A percentile compares a stretch with the other conserved stretches of the same genome.
Conservation (phyloP, 2,329 filamentous ascomycete species). For the Penicillium sp. region DNA sequence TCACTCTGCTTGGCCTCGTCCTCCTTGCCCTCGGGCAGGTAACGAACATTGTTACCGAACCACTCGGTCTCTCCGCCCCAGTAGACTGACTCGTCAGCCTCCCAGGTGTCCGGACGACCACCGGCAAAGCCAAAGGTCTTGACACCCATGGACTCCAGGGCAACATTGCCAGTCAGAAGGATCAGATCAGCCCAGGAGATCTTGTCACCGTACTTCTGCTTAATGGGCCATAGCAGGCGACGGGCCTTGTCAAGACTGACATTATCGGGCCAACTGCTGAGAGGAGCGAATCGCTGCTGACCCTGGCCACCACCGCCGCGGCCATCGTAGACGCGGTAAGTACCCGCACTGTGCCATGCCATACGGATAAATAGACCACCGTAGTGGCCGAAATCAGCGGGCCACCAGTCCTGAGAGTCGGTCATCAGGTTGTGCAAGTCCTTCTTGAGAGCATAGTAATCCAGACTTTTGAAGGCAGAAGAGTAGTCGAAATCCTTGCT, state of each 20-base stretch:
- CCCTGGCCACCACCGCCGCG: slow-evolving; percentile 69
- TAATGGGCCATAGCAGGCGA: slow-evolving; percentile 73
- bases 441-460: slow-evolving; percentile 68
- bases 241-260: slow-evolving; percentile 74
- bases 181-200: slow-evolving; percentile 75
- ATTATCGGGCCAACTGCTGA: slow-evolving; percentile 81
- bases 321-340: slow-evolving; percentile 70
- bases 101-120: slow-evolving; percentile 68
- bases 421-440: slow-evolving; percentile 69
- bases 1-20: slow-evolving; percentile 41
- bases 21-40: slow-evolving; percentile 48
- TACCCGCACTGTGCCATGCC: slow-evolving; percentile 77
- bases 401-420: slow-evolving; percentile 76
- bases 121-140: slow-evolving; percentile 69
- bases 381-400: slow-evolving; percentile 76
- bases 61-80: slow-evolving; percentile 73
- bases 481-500: slow-evolving; percentile 66
- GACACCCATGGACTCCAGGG: slow-evolving; percentile 71
- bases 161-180: slow-evolving; percentile 69
- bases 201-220: slow-evolving; percentile 79
- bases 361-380: slow-evolving; percentile 75
- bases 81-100: slow-evolving; percentile 71
- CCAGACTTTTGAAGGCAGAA: slow-evolving; percentile 65
- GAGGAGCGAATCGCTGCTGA: slow-evolving; percentile 73
- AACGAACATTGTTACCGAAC: slow-evolving; percentile 63